phyloP scores from a whole-genome alignment of 331 rosid genomes.

The Quercus lobata region DNA sequence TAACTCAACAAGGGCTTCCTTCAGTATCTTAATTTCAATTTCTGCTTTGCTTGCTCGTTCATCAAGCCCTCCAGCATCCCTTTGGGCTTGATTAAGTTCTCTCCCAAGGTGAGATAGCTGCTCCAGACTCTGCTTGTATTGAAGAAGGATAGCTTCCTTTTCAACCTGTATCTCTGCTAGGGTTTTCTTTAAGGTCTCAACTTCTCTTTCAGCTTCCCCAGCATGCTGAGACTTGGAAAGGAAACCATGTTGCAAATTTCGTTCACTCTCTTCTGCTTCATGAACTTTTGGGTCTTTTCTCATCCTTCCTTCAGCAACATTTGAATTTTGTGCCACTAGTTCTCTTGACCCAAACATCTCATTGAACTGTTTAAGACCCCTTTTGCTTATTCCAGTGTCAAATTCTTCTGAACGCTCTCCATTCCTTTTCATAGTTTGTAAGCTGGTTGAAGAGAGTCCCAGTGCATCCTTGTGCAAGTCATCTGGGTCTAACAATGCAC shows the following conservation, averaged over 20 bases:
- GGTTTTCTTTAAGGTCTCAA: slow-evolving; percentile 57
- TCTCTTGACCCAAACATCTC: slow-evolving; percentile 38
- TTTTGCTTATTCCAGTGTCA: slow-evolving; percentile 37
- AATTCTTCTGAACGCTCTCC: slow-evolving; percentile 40
- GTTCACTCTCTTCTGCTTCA: slow-evolving; percentile 25
- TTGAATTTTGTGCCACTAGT: slow-evolving; percentile 4
- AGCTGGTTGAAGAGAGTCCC: slow-evolving; percentile 41
- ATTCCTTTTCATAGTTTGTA: slow-evolving; percentile 25
- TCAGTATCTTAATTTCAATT: slow-evolving; percentile 70
- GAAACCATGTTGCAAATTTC: slow-evolving; percentile 19
- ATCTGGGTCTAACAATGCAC: slow-evolving; percentile 44
- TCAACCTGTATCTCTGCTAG: slow-evolving; percentile 64
- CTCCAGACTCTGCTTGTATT: slow-evolving; percentile 70
- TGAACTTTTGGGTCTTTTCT: slow-evolving; percentile 8
- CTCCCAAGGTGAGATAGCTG: slow-evolving; percentile 57
- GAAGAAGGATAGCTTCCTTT: slow-evolving; percentile 68
- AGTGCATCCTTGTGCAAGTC: slow-evolving; percentile 47
- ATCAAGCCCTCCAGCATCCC: slow-evolving; percentile 61
- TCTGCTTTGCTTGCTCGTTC: slow-evolving; percentile 87
- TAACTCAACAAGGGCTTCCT: slow-evolving; percentile 64
- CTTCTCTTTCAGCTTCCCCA: slow-evolving; percentile 53
- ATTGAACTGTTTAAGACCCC: slow-evolving; percentile 72
- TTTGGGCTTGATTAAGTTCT: slow-evolving; percentile 59
- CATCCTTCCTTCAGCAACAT: slow-evolving; percentile 16
- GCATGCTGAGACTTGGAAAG: slow-evolving; percentile 47